phyloP scores from a whole-genome alignment of 176 grass and related monocot species.

The Cocos nucifera region DNA sequence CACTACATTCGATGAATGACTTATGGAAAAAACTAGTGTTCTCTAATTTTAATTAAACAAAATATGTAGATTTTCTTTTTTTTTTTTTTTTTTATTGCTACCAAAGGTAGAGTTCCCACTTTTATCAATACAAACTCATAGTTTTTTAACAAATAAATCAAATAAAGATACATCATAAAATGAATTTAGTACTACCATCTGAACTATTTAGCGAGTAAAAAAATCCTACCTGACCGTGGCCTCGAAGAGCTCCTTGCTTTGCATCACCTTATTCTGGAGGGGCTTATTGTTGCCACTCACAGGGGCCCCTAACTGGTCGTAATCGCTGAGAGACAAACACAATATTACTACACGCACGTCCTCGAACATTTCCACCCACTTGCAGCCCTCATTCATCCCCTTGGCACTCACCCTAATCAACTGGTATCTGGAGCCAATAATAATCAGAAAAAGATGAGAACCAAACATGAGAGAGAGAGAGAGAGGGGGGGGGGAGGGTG shows the following conservation, averaged over 20 bases:
- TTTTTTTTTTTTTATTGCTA: too few species aligned
- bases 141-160: too few species aligned
- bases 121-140: too few species aligned
- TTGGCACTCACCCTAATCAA: slow-evolving; percentile 73
- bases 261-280: slow-evolving; percentile 76
- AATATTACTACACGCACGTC: slow-evolving; percentile 87
- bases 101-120: too few species aligned
- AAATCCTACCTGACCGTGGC: slow-evolving; percentile 65
- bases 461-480: too few species aligned
- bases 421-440: slow-evolving; percentile 50
- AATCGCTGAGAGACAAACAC: slow-evolving; percentile 71
- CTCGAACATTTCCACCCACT: slow-evolving; percentile 99
- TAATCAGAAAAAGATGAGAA: too few species aligned
- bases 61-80: too few species aligned
- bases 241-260: slow-evolving; percentile 86
- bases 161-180: too few species aligned
- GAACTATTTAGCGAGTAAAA: not conserved
- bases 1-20: too few species aligned
- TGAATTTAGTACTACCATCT: not conserved
- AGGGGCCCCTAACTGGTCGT: slow-evolving; percentile 47
- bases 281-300: slow-evolving; percentile 19
- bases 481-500: too few species aligned
- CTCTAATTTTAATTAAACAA: too few species aligned
- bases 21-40: too few species aligned
- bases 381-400: slow-evolving; percentile 85